Percentiles rank a stretch among this genome's conserved stretches.
These are phyloP conservation scores for Aspergillus alliaceus DNA, from an alignment of 2,329 filamentous ascomycete species.

Conservation along the genomic window DNA sequence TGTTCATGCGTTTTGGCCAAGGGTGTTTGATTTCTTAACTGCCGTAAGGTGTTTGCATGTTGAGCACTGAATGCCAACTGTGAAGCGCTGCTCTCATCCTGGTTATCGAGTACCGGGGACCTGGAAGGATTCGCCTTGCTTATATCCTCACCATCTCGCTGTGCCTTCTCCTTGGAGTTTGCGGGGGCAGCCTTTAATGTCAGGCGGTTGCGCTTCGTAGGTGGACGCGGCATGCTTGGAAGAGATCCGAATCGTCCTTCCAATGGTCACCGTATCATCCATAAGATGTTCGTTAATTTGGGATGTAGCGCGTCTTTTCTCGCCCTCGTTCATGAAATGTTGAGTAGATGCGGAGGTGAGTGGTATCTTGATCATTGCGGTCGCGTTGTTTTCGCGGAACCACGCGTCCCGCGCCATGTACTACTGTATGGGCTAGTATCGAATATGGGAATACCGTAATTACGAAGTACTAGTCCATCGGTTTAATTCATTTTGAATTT, in stretches of 20 bases:
- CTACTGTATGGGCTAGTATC: neutral
- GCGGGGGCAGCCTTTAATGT: slow-evolving; percentile 7
- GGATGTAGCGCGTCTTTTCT: neutral
- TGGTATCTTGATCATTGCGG: neutral
- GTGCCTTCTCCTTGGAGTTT: slow-evolving; percentile 1
- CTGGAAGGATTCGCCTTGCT: slow-evolving; percentile 1
- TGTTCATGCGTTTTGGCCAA: slow-evolving; percentile 31
- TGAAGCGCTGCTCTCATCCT: slow-evolving; percentile 4
- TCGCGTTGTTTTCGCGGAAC: neutral
- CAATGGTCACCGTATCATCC: neutral
- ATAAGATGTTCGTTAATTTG: neutral
- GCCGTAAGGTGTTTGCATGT: slow-evolving; percentile 18
- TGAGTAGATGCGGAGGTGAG: neutral
- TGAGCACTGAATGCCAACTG: slow-evolving; percentile 10
- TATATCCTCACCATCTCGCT: slow-evolving; percentile 1
- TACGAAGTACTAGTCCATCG: too few species aligned
- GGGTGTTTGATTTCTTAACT: slow-evolving; percentile 32
- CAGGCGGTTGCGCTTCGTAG: slow-evolving; percentile 26
- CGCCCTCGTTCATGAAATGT: neutral
- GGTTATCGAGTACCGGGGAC: neutral
- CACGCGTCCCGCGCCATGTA: neutral
- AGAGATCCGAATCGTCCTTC: neutral
- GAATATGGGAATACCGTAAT: too few species aligned
- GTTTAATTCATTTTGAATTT: too few species aligned
- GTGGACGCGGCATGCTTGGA: slow-evolving; percentile 28